Conservation (phyloP, 164 flowering plant genomes). For the Sextonia rubra region DNA sequence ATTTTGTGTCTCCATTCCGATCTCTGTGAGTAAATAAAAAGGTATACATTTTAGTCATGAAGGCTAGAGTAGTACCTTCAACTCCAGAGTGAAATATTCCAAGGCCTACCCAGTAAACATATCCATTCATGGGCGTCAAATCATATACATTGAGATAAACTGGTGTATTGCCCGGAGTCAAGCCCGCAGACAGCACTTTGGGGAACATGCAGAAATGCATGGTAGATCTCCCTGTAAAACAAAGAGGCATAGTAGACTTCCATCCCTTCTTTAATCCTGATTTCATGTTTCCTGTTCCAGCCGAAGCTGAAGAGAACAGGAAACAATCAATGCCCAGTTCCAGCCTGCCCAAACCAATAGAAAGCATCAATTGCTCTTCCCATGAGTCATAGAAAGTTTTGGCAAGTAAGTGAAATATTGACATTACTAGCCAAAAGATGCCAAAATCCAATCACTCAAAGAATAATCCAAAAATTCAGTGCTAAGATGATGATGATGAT, state of each 20-base stretch:
- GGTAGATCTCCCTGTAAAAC: slow-evolving; percentile 59
- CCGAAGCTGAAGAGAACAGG: slow-evolving; percentile 7
- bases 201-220: slow-evolving; percentile 72
- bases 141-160: slow-evolving; percentile 97
- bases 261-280: slow-evolving; percentile 62
- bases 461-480: not conserved
- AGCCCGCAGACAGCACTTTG: slow-evolving; percentile 50
- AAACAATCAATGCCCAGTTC: slow-evolving; percentile 16
- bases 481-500: not conserved
- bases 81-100: slow-evolving; percentile 98
- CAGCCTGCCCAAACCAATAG: slow-evolving; percentile 22
- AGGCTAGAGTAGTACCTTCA: slow-evolving; percentile 53
- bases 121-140: slow-evolving; percentile 92
- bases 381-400: not conserved
- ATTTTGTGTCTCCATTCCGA: too few relatives aligned
- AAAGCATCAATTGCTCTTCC: not conserved
- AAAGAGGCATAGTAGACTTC: slow-evolving; percentile 57
- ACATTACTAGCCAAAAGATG: not conserved
- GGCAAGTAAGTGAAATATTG: not conserved
- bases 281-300: slow-evolving; percentile 41
- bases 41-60: not conserved
- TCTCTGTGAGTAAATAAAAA: too few relatives aligned
- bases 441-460: too few relatives aligned
- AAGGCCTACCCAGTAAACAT: slow-evolving; percentile 91
- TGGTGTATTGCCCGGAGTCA: slow-evolving; percentile 62